These are phyloP conservation scores for Alloascoidea africana DNA, from an alignment of 805 yeast genomes.

Conservation along the genomic window DNA sequence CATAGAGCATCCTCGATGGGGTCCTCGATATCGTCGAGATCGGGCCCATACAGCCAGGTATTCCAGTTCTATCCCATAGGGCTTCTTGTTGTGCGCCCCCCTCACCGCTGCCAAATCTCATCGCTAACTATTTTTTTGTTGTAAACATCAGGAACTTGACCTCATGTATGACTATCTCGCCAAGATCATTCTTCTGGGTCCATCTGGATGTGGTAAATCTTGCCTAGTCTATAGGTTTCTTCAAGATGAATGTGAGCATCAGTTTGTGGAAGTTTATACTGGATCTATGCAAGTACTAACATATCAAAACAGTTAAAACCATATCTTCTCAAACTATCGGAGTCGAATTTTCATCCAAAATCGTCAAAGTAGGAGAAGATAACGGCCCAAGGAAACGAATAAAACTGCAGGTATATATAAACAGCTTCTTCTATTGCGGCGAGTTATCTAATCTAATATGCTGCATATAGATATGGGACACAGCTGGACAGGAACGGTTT, in stretches of 20 bases:
- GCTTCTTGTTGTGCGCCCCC: background rate
- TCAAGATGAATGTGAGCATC: constrained; percentile 16
- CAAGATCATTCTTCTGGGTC: constrained; percentile 25
- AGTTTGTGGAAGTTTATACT: too few relatives aligned
- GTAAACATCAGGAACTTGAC: constrained; percentile 8
- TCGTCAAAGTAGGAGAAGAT: constrained; percentile 17
- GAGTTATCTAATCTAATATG: too few relatives aligned
- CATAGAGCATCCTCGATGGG: constrained; percentile 11
- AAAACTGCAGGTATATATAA: constrained; percentile 11
- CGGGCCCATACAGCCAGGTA: constrained; percentile 7
- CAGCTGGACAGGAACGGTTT: constrained; percentile 24
- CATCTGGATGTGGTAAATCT: constrained; percentile 32
- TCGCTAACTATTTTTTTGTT: constrained; percentile 2
- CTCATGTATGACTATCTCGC: constrained; percentile 20
- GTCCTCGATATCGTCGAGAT: constrained; percentile 10
- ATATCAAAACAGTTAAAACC: too few relatives aligned
- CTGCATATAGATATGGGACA: too few relatives aligned
- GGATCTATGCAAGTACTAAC: constrained; percentile 16
- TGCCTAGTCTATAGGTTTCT: constrained; percentile 27
- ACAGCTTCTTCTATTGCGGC: too few relatives aligned
- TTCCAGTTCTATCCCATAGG: constrained; percentile 5
- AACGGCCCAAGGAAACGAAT: constrained; percentile 11
- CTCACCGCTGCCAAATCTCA: background rate
- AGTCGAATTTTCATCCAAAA: constrained; percentile 22
- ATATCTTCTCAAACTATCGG: constrained; percentile 23